Conservation (phyloP, 345 rosid genomes). For the Ceriops zippeliana region DNA sequence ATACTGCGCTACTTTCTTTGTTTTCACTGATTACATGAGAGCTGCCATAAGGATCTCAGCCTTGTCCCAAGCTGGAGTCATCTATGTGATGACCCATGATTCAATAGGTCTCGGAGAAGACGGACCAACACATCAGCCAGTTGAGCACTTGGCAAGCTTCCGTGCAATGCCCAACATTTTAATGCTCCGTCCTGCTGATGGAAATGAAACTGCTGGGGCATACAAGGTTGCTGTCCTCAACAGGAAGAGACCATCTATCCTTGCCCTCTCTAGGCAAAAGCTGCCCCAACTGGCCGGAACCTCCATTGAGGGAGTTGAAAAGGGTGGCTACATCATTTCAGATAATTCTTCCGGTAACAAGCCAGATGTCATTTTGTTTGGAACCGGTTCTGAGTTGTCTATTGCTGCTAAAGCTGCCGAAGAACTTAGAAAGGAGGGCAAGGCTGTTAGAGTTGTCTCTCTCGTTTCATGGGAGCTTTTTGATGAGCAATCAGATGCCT, state of each 20-base stretch:
- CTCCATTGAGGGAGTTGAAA: constrained; percentile 81
- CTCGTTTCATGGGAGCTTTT: constrained; percentile 90
- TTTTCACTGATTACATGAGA: constrained; percentile 99
- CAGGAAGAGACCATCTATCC: constrained; percentile 80
- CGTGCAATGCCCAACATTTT: constrained; percentile 97
- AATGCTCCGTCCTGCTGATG: constrained; percentile 99
- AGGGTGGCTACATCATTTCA: constrained; percentile 84
- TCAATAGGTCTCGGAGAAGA: constrained; percentile 99
- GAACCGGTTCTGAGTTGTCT: constrained; percentile 95
- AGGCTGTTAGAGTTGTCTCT: constrained; percentile 87
- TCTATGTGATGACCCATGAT: constrained; percentile 98
- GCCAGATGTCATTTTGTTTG: constrained; percentile 88
- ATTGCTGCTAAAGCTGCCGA: constrained; percentile 82
- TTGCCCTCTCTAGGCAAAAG: constrained; percentile 95
- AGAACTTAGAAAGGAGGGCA: constrained; percentile 83
- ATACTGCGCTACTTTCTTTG: constrained; percentile 98
- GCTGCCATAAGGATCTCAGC: constrained; percentile 95
- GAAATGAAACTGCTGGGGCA: constrained; percentile 95
- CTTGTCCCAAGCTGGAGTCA: constrained; percentile 76
- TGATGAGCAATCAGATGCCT: constrained; percentile 65
- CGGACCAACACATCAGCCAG: constrained; percentile 98
- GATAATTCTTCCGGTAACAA: constrained; percentile 87
- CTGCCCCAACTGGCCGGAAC: constrained; percentile 83
- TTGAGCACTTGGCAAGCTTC: constrained; percentile 97
- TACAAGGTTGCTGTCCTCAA: constrained; percentile 78